Evolutionary conservation across 768 basidiomycete species (phyloP), one percentile per base, ranked within the genome.

Genomic region (Mycena floridula): DNA sequence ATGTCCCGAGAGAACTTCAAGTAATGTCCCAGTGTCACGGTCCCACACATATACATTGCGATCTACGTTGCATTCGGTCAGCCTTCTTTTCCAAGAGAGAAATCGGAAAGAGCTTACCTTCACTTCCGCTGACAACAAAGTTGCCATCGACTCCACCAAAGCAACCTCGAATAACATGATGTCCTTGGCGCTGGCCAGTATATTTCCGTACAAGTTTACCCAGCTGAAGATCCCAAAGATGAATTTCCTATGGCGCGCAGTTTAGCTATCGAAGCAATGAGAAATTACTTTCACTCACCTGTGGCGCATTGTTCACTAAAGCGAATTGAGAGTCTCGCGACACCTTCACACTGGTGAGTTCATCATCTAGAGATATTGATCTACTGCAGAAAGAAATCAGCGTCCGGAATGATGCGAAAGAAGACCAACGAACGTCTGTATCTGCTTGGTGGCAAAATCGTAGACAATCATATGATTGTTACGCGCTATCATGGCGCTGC

Each of bases 11-110:
- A 99, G 75, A n/a, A 82, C 74, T 61, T 96, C 91, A 15, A 98
- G 72, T 36, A 94, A 72, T 3, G 74, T 68, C 2, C 85, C 87
- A 8, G 85, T 85, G 54, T 90, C 85, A 37, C 87, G 80, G 60
- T 97, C 89, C 94, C 95, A 99, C 27, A 97, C 78, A 66, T 97
- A 96, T 37, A 98, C 85, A 50, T 87, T 87, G 36, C 84, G 81
- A 64, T 99, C 95, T 98, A 59, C n/a, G n/a, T n/a, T 15, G 16
- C 12, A 21, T 18, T 13, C 28, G 23, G 25, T 41, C n/a, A 46
- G 23, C 30, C 22, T n/a, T 36, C 37, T 12, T 39, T 21, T 26
- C 35, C n/a, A 28, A 22, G 38, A 40, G 25, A 40, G 42, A 42
- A 36, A 45, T 37, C 37, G 18, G 27, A 53, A 8, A 64, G 54